These are phyloP conservation scores for Hirsutella thompsonii DNA, from an alignment of 2,329 filamentous ascomycete species.

Conservation along the genomic window DNA sequence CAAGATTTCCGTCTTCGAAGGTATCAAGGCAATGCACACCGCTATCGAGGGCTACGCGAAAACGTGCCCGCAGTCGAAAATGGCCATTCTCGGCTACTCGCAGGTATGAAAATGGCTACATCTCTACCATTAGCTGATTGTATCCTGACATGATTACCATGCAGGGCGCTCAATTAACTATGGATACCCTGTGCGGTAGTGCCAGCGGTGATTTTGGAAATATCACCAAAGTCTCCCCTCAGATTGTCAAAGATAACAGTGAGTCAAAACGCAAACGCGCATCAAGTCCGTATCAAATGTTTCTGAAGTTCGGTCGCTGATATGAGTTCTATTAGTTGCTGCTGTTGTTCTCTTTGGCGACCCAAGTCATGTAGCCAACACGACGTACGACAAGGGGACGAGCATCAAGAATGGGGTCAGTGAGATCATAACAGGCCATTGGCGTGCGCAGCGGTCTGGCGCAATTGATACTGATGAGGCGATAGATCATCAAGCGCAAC, in stretches of 20 bases:
- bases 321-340: slow-evolving; percentile 17
- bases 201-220: slow-evolving; percentile 14
- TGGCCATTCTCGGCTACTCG: slow-evolving; percentile 28
- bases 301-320: neutral
- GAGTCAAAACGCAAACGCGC: slow-evolving; percentile 7
- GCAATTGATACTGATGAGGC: neutral
- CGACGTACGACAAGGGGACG: slow-evolving; percentile 23
- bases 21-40: slow-evolving; percentile 16
- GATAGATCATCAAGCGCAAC: slow-evolving; percentile 23
- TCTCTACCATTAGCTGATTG: neutral
- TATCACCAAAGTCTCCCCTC: slow-evolving; percentile 11
- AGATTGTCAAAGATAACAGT: slow-evolving; percentile 21
- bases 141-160: neutral
- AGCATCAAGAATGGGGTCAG: slow-evolving; percentile 24
- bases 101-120: slow-evolving; percentile 15
- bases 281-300: too few relatives aligned
- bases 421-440: too few relatives aligned
- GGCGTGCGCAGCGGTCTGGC: neutral
- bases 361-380: slow-evolving; percentile 23
- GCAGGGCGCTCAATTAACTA: slow-evolving; percentile 24
- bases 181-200: slow-evolving; percentile 25
- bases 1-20: slow-evolving; percentile 19
- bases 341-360: slow-evolving; percentile 28
- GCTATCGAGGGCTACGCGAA: slow-evolving; percentile 18
- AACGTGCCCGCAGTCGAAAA: slow-evolving; percentile 23